Percentiles rank a stretch among this genome's conserved stretches.
Conservation (phyloP, 1,139 yeast species). For the Magnusiomyces tetraspermus region DNA sequence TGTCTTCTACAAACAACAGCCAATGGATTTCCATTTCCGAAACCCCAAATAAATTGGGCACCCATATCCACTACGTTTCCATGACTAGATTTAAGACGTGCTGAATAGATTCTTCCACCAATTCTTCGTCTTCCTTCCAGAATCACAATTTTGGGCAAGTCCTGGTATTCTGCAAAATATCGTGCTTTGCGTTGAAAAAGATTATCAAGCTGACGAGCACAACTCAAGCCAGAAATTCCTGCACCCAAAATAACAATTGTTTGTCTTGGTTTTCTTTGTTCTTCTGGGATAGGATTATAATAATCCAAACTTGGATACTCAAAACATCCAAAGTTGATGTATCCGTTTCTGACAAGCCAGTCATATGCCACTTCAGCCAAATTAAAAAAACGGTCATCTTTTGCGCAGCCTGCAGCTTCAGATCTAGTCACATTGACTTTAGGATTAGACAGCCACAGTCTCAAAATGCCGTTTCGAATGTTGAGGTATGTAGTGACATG, state of each 20-base stretch:
- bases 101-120: constrained; percentile 38
- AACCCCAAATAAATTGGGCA: constrained; percentile 36
- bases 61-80: constrained; percentile 34
- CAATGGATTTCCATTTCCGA: constrained; percentile 37
- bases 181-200: constrained; percentile 31
- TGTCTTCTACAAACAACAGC: constrained; percentile 35
- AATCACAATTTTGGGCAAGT: constrained; percentile 33
- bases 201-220: constrained; percentile 37
- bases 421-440: constrained; percentile 34
- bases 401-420: constrained; percentile 39
- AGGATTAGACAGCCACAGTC: constrained; percentile 39
- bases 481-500: constrained; percentile 38
- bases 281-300: constrained; percentile 18
- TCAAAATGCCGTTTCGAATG: constrained; percentile 36
- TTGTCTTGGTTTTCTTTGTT: constrained; percentile 30
- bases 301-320: constrained; percentile 23
- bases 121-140: constrained; percentile 36
- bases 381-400: constrained; percentile 34
- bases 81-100: constrained; percentile 27
- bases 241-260: constrained; percentile 37
- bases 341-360: constrained; percentile 36
- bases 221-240: constrained; percentile 37
- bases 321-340: constrained; percentile 38
- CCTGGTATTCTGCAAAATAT: constrained; percentile 32
- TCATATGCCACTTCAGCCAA: constrained; percentile 38